Percentiles rank a stretch among this genome's conserved stretches.
Evolutionary conservation across 495 filamentous ascomycete species (phyloP).

Genomic region (Chlorociboria aeruginascens): DNA sequence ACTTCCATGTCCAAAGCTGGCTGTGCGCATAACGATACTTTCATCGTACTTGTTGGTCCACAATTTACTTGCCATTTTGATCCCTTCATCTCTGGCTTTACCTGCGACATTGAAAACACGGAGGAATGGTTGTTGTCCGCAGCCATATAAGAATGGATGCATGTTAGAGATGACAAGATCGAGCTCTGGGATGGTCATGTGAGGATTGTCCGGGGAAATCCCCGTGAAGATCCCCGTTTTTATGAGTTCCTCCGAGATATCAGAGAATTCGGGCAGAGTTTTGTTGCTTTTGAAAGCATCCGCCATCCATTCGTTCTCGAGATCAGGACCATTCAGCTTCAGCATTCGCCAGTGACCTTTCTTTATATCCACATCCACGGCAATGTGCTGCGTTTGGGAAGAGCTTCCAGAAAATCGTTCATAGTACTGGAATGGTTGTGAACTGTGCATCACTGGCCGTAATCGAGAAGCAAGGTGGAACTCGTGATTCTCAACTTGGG

Average conservation of each 20-base stretch:
- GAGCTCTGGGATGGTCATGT: slow-evolving; percentile 5
- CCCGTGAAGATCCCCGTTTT: background rate
- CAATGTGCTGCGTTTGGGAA: background rate
- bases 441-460: background rate
- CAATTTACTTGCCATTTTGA: background rate
- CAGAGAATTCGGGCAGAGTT: background rate
- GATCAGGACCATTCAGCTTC: background rate
- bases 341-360: background rate
- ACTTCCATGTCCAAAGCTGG: slow-evolving; percentile 4
- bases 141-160: background rate
- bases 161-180: slow-evolving; percentile 5
- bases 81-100: too few species aligned
- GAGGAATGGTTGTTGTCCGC: slow-evolving; percentile 4
- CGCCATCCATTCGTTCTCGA: background rate
- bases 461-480: background rate
- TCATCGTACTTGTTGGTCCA: background rate
- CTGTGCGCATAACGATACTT: slow-evolving; percentile 3
- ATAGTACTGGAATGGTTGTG: background rate
- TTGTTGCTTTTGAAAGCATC: background rate
- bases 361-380: background rate
- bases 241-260: background rate
- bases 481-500: background rate
- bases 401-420: background rate
- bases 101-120: background rate
- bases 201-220: background rate